Base-by-base conservation (phyloP, 371 early-diverging fungal genomes). In the Apophysomyces ossiformis region DNA sequence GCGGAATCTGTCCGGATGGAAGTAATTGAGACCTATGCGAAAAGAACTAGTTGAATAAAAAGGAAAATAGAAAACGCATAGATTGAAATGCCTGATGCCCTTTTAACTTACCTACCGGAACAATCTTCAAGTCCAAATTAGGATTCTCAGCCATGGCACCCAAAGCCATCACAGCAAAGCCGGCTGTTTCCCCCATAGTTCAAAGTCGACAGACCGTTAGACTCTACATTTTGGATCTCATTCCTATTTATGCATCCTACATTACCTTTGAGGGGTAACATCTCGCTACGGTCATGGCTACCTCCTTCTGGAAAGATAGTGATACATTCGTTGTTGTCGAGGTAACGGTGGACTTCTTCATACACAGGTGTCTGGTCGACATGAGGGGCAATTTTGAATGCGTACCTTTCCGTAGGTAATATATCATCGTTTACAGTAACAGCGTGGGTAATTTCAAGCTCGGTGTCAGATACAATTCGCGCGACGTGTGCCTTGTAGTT, bases 251-350 rank as follows among this genome's bases (percentile, higher is more conserved):
- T 26, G 2, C 32, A 3, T 2, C 32, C 32, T 26, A 26, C 32
- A 2, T 26, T 79, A 88, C 87, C 87, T 87, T 98, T 98, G 58
- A 99, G 78, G 13, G 99, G 99, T 57, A 99, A 74, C 88, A 99
- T 89, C 64, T 96, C 93, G 12, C 95, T 84, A 58, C 97, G 91
- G 74, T 99, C 99, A 75, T 99, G 99, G 63, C 92, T 92, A 9
- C 99, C 98, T 45, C 98, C 98, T 75, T 98, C 99, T 4, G 99
- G 99, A 75, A 99, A 99, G 58, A 99, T 96, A 11, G 97, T 97
- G 13, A 98, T 87, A 67, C 95, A 93, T 50, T 90, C 90, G 37
- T 93, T 90, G 15, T 81, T 75, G 63, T 89, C 83, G 38, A 99
- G 77, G 15, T 90, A 87, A 7, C 85, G 82, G 68, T 91, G 88